phyloP scores from a whole-genome alignment of 352 stramenopile species.

The Globisporangium carolinianum region DNA sequence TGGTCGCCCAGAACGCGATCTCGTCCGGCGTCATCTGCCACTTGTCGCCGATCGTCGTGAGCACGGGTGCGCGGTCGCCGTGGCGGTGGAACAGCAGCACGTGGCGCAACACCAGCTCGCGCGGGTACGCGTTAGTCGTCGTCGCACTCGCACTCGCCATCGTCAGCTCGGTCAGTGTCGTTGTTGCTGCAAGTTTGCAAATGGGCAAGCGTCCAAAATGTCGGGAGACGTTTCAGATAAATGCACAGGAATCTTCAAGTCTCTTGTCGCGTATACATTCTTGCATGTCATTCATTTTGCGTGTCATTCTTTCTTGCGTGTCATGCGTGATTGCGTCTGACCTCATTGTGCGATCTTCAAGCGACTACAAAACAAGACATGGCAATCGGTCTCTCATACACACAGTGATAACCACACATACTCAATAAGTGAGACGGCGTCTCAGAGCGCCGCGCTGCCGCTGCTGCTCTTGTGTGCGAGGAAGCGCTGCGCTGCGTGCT shows the following conservation, averaged over 20 bases:
- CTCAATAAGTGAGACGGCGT: no score
- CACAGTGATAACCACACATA: neutral
- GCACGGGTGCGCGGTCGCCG: conserved; percentile 69
- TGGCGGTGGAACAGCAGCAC: conserved; percentile 80
- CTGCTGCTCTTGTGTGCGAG: neutral
- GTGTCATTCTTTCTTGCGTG: no score
- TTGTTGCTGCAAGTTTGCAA: neutral
- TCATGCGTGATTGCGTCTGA: no score
- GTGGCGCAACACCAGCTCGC: conserved; percentile 48
- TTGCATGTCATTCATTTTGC: no score
- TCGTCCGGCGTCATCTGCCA: conserved; percentile 46
- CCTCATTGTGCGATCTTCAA: neutral
- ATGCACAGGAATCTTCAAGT: neutral
- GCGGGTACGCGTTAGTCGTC: neutral
- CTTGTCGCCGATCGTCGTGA: conserved; percentile 48
- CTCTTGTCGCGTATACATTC: neutral
- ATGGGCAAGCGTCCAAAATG: no score
- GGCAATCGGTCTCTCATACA: neutral
- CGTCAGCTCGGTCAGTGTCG: neutral
- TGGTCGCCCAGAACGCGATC: conserved; percentile 50
- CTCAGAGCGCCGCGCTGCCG: neutral
- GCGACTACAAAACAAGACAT: neutral
- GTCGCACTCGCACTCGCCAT: neutral
- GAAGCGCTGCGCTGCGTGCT: conserved; percentile 20
- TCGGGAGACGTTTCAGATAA: neutral